Conservation (phyloP, 495 filamentous ascomycete genomes). For the Elaphomyces granulatus region DNA sequence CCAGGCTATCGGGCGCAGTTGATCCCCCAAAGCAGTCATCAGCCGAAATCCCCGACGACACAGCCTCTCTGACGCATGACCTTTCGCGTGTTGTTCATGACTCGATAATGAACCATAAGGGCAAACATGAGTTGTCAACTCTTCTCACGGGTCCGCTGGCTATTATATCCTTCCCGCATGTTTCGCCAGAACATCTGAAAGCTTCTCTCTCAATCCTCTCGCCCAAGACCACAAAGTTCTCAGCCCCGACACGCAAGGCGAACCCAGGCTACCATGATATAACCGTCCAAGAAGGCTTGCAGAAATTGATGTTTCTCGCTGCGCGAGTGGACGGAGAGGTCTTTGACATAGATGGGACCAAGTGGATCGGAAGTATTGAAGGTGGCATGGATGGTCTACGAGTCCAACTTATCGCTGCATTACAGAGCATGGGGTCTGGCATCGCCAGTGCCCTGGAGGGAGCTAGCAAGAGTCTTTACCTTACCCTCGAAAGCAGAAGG, state of each 20-base stretch:
- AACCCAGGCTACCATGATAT: constrained; percentile 71
- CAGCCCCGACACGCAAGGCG: constrained; percentile 55
- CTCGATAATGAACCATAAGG: constrained; percentile 37
- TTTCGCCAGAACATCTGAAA: constrained; percentile 71
- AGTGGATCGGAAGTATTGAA: constrained; percentile 74
- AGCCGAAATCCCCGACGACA: constrained; percentile 28
- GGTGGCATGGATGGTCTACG: constrained; percentile 71
- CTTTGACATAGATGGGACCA: constrained; percentile 65
- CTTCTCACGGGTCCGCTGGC: constrained; percentile 70
- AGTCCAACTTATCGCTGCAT: constrained; percentile 60
- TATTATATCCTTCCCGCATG: constrained; percentile 61
- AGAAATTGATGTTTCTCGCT: constrained; percentile 76
- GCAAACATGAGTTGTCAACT: constrained; percentile 52
- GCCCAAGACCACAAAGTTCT: constrained; percentile 55
- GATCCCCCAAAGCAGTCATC: constrained; percentile 31
- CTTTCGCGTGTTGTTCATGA: constrained; percentile 57
- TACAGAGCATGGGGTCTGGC: constrained; percentile 61
- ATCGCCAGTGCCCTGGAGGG: constrained; percentile 62
- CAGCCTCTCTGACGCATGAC: constrained; percentile 50
- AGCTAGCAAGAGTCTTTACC: constrained; percentile 62
- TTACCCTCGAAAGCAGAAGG: constrained; percentile 67
- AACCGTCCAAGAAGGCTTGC: constrained; percentile 58
- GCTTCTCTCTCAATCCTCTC: constrained; percentile 60
- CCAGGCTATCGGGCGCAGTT: constrained; percentile 23
- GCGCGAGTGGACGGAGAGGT: constrained; percentile 69